These are phyloP conservation scores for Candida lessepsii DNA, from an alignment of 805 yeast genomes.

Conservation along the genomic window DNA sequence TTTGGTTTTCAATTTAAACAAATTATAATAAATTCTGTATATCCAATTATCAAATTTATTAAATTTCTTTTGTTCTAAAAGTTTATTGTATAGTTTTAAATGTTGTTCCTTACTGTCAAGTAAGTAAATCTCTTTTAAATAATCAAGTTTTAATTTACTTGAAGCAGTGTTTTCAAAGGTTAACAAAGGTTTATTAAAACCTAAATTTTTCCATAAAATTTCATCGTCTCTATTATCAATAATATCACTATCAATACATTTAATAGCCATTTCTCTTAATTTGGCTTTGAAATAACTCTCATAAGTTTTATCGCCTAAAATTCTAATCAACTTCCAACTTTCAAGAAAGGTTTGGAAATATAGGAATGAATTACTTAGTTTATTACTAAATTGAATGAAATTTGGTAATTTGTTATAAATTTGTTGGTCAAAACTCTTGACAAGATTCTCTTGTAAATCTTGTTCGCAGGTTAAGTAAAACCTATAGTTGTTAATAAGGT, in stretches of 20 bases:
- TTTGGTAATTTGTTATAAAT: constrained; percentile 68
- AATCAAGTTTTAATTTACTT: constrained; percentile 22
- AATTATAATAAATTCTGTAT: constrained; percentile 25
- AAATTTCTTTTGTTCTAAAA: constrained; percentile 16
- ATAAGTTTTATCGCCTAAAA: constrained; percentile 28
- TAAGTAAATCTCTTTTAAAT: constrained; percentile 21
- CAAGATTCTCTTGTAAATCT: constrained; percentile 50
- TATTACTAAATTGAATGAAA: constrained; percentile 57
- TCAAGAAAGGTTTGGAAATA: constrained; percentile 31
- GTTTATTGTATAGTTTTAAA: constrained; percentile 26
- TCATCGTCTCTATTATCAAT: constrained; percentile 61
- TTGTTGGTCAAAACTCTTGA: constrained; percentile 54
- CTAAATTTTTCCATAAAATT: constrained; percentile 49
- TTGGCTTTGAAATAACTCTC: constrained; percentile 24
- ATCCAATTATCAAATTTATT: constrained; percentile 25
- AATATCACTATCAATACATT: constrained; percentile 10
- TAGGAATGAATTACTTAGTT: constrained; percentile 51
- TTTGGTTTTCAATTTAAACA: constrained; percentile 21
- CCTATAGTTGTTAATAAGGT: constrained; percentile 31
- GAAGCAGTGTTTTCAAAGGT: constrained; percentile 23
- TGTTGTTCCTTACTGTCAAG: constrained; percentile 25
- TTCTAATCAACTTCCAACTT: constrained; percentile 16
- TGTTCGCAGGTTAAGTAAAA: constrained; percentile 55
- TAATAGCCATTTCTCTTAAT: constrained; percentile 16
- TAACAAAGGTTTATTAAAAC: constrained; percentile 23